Conservation (phyloP, 805 yeast genomes). For the Saccharomycopsis fodiens region DNA sequence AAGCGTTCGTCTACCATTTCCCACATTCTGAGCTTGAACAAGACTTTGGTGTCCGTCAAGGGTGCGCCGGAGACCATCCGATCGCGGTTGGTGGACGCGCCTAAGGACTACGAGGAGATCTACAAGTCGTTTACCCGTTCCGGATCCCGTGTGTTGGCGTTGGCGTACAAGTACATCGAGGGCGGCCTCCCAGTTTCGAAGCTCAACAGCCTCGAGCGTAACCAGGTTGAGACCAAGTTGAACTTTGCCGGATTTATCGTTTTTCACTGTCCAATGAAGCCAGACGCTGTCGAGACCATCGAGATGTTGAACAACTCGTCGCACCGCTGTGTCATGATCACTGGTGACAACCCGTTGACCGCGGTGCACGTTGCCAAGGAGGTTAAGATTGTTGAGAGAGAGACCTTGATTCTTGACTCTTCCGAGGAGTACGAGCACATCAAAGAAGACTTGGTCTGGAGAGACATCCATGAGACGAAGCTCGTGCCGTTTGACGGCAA, state of each 20-base stretch:
- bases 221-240: slow-evolving; percentile 66
- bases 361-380: slow-evolving; percentile 97
- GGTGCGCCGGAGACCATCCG: slow-evolving; percentile 98
- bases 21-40: slow-evolving; percentile 37
- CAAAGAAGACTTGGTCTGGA: slow-evolving; percentile 64
- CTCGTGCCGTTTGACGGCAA: slow-evolving; percentile 56
- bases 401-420: slow-evolving; percentile 77
- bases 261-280: slow-evolving; percentile 94
- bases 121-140: slow-evolving; percentile 88
- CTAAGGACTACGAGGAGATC: slow-evolving; percentile 72
- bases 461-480: slow-evolving; percentile 71
- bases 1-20: slow-evolving; percentile 92
- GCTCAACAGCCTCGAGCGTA: slow-evolving; percentile 59
- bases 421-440: slow-evolving; percentile 53
- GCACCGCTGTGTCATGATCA: slow-evolving; percentile 95
- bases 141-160: slow-evolving; percentile 94
- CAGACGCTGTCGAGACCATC: slow-evolving; percentile 84
- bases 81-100: slow-evolving; percentile 62
- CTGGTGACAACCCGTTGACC: slow-evolving; percentile 97
- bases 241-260: slow-evolving; percentile 88
- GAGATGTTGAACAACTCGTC: slow-evolving; percentile 90
- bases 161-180: slow-evolving; percentile 74
- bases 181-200: slow-evolving; percentile 39
- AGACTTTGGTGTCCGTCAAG: slow-evolving; percentile 75
- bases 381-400: slow-evolving; percentile 79